Conservation (phyloP, 306 rosid genomes). For the Rosa chinensis region DNA sequence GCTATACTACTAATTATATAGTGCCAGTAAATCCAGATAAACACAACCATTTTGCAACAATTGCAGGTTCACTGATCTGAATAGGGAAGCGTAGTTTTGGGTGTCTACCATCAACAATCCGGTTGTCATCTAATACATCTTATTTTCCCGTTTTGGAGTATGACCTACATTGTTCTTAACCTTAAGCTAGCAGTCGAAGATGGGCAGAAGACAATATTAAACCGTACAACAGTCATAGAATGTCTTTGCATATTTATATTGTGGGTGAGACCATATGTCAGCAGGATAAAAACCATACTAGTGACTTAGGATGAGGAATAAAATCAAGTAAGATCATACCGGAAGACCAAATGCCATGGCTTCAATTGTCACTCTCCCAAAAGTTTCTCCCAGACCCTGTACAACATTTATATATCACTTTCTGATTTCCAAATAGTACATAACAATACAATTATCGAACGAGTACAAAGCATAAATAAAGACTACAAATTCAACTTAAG, state of each 20-base stretch:
- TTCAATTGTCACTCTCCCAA: constrained; percentile 91
- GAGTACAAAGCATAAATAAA: neutral
- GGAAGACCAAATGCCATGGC: constrained; percentile 97
- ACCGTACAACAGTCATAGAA: neutral
- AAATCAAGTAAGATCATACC: constrained; percentile 51
- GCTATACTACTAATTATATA: neutral
- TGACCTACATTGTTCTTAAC: neutral
- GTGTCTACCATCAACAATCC: neutral
- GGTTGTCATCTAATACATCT: neutral
- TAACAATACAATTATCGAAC: constrained; percentile 10
- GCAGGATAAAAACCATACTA: neutral
- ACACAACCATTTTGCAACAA: neutral
- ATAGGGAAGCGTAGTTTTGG: neutral
- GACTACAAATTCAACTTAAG: neutral
- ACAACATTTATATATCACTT: constrained; percentile 30
- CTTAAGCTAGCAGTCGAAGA: neutral
- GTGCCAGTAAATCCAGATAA: neutral
- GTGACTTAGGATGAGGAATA: constrained; percentile 5
- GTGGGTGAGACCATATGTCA: neutral
- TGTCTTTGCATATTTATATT: neutral
- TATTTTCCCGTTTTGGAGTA: neutral
- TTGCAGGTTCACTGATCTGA: neutral
- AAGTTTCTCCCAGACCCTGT: constrained; percentile 94
- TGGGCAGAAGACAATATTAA: neutral
- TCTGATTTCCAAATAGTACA: constrained; percentile 10